phyloP scores from a whole-genome alignment of 441 rosid species.

The Sinapis alba region DNA sequence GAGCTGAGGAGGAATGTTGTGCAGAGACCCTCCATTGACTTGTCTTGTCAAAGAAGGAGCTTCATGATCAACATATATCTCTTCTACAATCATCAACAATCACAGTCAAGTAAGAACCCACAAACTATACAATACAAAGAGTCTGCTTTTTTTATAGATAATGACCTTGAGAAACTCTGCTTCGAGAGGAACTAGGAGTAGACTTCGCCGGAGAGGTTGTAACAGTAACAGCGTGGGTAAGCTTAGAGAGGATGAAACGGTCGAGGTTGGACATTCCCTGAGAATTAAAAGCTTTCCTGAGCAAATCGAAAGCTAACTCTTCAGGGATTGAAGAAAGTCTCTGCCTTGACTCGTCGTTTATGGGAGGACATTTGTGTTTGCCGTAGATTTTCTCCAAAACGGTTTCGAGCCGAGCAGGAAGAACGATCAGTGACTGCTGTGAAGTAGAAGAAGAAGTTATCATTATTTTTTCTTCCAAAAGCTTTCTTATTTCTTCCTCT shows the following conservation, averaged over 20 bases:
- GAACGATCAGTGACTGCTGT: conserved; percentile 10
- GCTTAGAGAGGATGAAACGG: conserved; percentile 18
- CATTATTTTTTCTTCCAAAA: not conserved
- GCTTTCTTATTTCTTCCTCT: not conserved
- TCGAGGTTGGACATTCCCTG: conserved; percentile 28
- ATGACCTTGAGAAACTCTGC: conserved; percentile 23
- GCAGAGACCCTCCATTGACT: conserved; percentile 10
- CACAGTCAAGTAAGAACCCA: not conserved
- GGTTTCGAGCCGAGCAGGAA: conserved; percentile 49
- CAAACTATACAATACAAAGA: not conserved
- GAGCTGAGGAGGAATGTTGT: conserved; percentile 50
- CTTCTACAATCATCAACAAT: conserved; percentile 19
- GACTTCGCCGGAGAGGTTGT: conserved; percentile 32
- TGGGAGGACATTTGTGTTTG: conserved; percentile 38
- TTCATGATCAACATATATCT: conserved; percentile 17
- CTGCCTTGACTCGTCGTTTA: conserved; percentile 29
- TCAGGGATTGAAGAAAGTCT: conserved; percentile 46
- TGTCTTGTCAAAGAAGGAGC: conserved; percentile 24
- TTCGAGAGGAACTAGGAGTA: not conserved
- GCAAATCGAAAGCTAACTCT: conserved; percentile 42
- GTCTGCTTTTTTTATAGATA: conserved; percentile 5
- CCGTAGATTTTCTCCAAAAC: conserved; percentile 42
- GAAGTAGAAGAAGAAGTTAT: not conserved
- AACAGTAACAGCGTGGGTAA: not conserved
- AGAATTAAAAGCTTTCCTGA: conserved; percentile 4